A percentile compares a stretch with the other conserved stretches of the same genome.
These are phyloP conservation scores for Heliocybe sulcata DNA, from an alignment of 1,284 basidiomycete genomes.

Conservation along the genomic window DNA sequence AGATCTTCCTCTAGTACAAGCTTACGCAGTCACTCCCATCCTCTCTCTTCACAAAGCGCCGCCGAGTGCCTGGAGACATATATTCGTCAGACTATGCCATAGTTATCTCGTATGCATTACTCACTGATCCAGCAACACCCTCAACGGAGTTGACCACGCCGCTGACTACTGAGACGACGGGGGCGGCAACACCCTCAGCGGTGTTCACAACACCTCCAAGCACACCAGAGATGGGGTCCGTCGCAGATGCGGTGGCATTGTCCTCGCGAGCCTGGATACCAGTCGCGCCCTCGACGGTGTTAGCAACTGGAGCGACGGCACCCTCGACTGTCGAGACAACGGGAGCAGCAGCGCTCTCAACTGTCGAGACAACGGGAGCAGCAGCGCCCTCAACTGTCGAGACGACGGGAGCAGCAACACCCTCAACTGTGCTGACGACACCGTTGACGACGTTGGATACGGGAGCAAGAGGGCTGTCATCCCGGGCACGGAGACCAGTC, in stretches of 20 bases:
- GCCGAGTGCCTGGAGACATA: background rate
- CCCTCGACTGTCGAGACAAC: background rate
- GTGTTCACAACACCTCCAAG: constrained; percentile 1
- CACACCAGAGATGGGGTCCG: background rate
- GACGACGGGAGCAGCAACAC: background rate
- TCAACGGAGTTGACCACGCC: constrained; percentile 2
- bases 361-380: background rate
- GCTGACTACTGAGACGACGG: background rate
- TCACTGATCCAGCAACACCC: constrained; percentile 1
- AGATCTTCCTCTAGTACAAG: no score
- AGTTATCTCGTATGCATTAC: background rate
- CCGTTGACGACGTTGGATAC: background rate
- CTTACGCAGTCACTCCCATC: background rate
- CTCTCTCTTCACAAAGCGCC: background rate
- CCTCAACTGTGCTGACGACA: constrained; percentile 2
- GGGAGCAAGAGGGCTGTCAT: background rate
- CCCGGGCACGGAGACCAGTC: background rate
- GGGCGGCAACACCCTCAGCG: background rate
- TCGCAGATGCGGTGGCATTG: background rate
- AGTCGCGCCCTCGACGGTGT: constrained; percentile 4
- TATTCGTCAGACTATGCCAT: background rate
- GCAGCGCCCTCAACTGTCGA: background rate
- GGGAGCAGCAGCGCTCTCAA: background rate
- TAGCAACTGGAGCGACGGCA: constrained; percentile 3
- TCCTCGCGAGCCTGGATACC: background rate